Evolutionary conservation across 2,329 filamentous ascomycete genomes (phyloP).

Genomic region (Mollisiaceae sp.): DNA sequence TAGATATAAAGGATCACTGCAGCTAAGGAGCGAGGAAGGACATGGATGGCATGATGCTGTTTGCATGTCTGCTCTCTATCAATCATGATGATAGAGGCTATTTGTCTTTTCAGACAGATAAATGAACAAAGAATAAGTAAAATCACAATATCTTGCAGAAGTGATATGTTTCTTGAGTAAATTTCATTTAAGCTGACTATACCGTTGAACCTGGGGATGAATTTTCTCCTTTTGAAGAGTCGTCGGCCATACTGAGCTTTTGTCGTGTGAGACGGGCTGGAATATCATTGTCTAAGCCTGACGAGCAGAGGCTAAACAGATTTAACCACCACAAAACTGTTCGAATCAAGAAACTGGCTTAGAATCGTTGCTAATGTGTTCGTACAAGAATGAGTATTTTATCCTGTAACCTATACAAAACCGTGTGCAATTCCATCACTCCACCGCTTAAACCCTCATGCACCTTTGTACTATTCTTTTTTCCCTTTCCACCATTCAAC

Average conservation of each 20-base stretch:
- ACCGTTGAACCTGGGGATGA: too few relatives aligned
- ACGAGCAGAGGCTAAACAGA: too few relatives aligned
- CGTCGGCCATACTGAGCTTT: too few relatives aligned
- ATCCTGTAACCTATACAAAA: background rate
- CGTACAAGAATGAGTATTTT: background rate
- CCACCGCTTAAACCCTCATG: background rate
- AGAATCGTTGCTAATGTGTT: background rate
- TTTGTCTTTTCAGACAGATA: conserved; percentile 7
- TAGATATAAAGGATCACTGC: background rate
- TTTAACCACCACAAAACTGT: background rate
- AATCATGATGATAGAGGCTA: conserved; percentile 5
- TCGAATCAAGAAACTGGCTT: background rate
- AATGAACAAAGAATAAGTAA: conserved; percentile 12
- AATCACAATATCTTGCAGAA: background rate
- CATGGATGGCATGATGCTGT: background rate
- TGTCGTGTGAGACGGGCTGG: too few relatives aligned
- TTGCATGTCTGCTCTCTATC: conserved; percentile 7
- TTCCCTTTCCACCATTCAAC: background rate
- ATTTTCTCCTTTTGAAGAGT: too few relatives aligned
- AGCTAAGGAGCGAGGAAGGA: background rate
- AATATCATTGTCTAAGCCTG: too few relatives aligned
- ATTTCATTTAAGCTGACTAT: background rate
- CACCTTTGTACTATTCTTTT: background rate
- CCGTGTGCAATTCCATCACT: background rate
- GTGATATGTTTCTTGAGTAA: background rate